Conservation (phyloP, 1,139 yeast genomes). For the Pichia sp. region DNA sequence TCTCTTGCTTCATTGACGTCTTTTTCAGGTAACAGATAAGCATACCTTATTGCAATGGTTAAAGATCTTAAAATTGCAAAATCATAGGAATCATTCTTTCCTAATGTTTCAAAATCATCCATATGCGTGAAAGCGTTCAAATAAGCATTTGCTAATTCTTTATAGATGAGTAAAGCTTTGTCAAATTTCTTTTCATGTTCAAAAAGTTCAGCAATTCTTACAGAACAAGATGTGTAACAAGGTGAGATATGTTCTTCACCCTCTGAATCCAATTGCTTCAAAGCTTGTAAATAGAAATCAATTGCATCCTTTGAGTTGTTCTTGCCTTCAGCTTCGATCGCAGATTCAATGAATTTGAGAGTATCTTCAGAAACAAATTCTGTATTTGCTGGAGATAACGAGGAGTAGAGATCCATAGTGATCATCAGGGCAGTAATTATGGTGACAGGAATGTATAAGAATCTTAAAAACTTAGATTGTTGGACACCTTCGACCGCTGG, state of each 20-base stretch:
- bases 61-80: conserved; percentile 25
- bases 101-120: conserved; percentile 16
- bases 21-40: conserved; percentile 23
- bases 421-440: conserved; percentile 1
- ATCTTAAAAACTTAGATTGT: conserved; percentile 7
- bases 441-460: neutral
- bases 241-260: conserved; percentile 54
- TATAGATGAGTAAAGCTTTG: conserved; percentile 28
- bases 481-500: neutral
- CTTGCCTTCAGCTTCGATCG: conserved; percentile 22
- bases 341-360: conserved; percentile 18
- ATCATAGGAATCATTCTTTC: conserved; percentile 16
- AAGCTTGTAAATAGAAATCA: conserved; percentile 19
- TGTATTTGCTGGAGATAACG: conserved; percentile 8
- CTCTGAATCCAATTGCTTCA: conserved; percentile 27
- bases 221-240: conserved; percentile 79
- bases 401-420: conserved; percentile 3
- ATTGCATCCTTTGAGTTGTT: conserved; percentile 25
- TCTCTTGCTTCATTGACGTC: conserved; percentile 23
- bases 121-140: conserved; percentile 15
- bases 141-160: conserved; percentile 19
- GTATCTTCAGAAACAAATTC: conserved; percentile 19
- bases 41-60: conserved; percentile 25
- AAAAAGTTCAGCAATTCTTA: conserved; percentile 82
- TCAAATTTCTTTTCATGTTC: conserved; percentile 28